Base-by-base conservation (phyloP, 768 basidiomycete species). In the Rubroboletus pulcherrimus region DNA sequence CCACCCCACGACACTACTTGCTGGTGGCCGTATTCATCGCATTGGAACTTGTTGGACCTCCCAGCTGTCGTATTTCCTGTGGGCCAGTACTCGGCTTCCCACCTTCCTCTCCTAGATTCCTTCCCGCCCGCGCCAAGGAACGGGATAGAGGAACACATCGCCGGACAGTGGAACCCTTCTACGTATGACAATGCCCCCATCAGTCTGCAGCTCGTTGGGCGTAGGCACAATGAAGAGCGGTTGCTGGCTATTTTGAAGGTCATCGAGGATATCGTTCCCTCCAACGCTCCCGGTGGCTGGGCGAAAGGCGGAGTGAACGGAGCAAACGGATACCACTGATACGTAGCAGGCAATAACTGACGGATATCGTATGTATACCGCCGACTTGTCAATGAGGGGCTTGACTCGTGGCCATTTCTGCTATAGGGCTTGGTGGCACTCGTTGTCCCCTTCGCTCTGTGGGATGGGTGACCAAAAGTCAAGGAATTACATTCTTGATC, bases 41-140 rank as follows among this genome's bases (percentile, higher is more conserved):
- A 82, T 59, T 81, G 80, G 79, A 82, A 82, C 61, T 59, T 82
- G 51, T 59, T 76, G 57, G 81, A 82, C 64, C 78, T 77, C 51
- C 74, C 80, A 10, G 74, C 73, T 19, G 75, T 73, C 19, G 77
- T 74, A 4, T 79, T 82, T 66, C 81, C 81, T 29, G 75, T 74
- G 37, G 77, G 75, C 17, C 70, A 71, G 56, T 65, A 70, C 60
- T 63, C 50, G 38, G 67, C 74, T 39, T 63, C 62, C 49, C 61
- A 66, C 47, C 47, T 37, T 40, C 33, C 60, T n/a, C 26, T 29
- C 4, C 50, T 33, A 14, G 52, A 50, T 7, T 34, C 48, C 53
- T 63, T 57, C 55, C 53, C 61, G 35, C 66, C 39, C 26, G 44
- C 56, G 34, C 60, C 74, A 29, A 73, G 78, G 37, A 78, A 74